phyloP scores from a whole-genome alignment of 106 monocot species.

The Acorus gramineus region DNA sequence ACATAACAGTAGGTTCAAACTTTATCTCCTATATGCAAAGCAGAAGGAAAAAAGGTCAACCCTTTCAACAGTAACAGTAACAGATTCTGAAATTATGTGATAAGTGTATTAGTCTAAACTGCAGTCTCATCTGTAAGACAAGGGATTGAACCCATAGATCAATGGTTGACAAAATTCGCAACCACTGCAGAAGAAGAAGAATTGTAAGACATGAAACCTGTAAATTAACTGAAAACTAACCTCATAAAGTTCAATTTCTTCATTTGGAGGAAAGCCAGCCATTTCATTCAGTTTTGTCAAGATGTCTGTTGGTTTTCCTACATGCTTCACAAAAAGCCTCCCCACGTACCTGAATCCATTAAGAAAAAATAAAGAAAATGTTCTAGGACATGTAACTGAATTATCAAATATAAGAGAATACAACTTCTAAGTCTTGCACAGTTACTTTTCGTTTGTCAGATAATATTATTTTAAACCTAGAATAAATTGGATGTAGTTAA shows the following conservation, averaged over 20 bases:
- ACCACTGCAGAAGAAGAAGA: neutral
- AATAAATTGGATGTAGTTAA: no score
- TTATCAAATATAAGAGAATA: neutral
- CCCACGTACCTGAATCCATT: constrained; percentile 56
- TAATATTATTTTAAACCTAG: no score
- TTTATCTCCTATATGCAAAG: constrained; percentile 73
- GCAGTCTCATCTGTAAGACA: no score
- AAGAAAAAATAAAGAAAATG: constrained; percentile 4
- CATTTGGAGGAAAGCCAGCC: constrained; percentile 69
- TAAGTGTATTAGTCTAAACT: neutral
- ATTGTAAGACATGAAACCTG: neutral
- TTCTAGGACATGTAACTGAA: neutral
- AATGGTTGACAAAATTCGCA: no score
- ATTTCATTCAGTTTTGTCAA: constrained; percentile 80
- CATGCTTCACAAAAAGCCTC: constrained; percentile 68
- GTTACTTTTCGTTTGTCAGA: no score
- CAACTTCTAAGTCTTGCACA: neutral
- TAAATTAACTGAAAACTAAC: constrained; percentile 17
- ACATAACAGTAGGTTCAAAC: constrained; percentile 96
- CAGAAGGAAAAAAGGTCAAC: neutral
- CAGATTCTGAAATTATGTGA: neutral
- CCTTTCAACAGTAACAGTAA: neutral
- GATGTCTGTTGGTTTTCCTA: constrained; percentile 79
- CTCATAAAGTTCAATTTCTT: constrained; percentile 96
- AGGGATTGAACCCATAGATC: no score